These are phyloP conservation scores for Exophiala mesophila DNA, from an alignment of 2,329 filamentous ascomycete species.

Conservation along the genomic window DNA sequence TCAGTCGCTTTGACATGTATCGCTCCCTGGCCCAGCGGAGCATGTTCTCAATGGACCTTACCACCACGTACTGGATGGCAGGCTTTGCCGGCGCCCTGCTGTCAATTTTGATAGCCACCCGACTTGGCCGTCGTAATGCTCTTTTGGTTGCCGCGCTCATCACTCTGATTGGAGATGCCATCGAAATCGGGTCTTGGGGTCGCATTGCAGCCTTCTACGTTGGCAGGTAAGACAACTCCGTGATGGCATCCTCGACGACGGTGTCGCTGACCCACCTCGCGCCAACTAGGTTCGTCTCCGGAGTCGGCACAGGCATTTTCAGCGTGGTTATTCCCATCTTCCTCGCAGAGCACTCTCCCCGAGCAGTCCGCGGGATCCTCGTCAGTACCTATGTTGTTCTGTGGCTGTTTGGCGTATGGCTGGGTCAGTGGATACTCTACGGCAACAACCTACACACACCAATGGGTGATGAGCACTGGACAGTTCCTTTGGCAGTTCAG, in stretches of 20 bases:
- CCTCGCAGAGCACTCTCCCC: neutral
- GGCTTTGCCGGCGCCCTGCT: neutral
- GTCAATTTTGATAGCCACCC: neutral
- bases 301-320: neutral
- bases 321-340: neutral
- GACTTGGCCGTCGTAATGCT: neutral
- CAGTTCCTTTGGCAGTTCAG: neutral
- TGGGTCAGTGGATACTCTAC: neutral
- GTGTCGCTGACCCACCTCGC: neutral
- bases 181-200: neutral
- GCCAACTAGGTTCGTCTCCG: neutral
- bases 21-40: neutral
- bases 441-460: neutral
- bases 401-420: neutral
- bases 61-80: neutral
- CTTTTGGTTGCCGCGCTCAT: neutral
- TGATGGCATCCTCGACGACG: too few species aligned
- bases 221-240: neutral
- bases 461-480: neutral
- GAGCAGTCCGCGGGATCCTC: neutral
- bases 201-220: neutral
- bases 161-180: neutral
- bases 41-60: neutral
- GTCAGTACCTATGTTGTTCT: neutral
- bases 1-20: neutral